A percentile compares a stretch with the other conserved stretches of the same genome.
phyloP scores from a whole-genome alignment of 169 alveolate genomes.

The Plasmodium chabaudi region DNA sequence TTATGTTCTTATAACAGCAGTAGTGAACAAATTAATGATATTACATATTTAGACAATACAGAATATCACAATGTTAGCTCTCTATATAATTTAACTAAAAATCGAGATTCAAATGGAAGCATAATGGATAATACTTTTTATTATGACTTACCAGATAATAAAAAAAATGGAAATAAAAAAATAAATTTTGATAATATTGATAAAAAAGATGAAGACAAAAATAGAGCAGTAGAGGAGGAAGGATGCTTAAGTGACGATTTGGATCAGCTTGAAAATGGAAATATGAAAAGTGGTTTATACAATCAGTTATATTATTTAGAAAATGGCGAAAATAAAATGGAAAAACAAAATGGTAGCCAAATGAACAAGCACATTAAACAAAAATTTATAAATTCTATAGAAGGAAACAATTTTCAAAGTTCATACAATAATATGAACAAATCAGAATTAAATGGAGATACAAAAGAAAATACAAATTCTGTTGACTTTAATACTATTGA shows the following conservation, averaged over 20 bases:
- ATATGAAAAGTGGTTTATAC: not conserved
- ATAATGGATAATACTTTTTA: constrained; percentile 43
- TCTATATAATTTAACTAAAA: not conserved
- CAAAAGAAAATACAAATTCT: too few species aligned
- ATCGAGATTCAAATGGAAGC: not conserved
- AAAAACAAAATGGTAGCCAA: too few species aligned
- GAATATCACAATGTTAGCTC: not conserved
- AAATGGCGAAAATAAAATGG: not conserved
- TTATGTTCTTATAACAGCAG: constrained; percentile 14
- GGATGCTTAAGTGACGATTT: not conserved
- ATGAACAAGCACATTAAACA: too few species aligned
- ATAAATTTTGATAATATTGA: not conserved
- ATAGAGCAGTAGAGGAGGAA: not conserved
- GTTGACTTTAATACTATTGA: too few species aligned
- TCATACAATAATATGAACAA: too few species aligned
- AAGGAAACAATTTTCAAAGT: too few species aligned
- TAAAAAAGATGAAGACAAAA: not conserved
- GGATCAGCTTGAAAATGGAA: not conserved
- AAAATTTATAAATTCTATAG: too few species aligned
- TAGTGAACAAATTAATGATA: not conserved
- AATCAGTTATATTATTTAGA: not conserved
- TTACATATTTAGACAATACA: constrained; percentile 1
- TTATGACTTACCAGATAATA: constrained; percentile 61
- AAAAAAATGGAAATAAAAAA: not conserved
- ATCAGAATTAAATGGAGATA: too few species aligned